These are phyloP conservation scores for Adansonia grandidieri DNA, from an alignment of 441 rosid genomes.

Conservation along the genomic window DNA sequence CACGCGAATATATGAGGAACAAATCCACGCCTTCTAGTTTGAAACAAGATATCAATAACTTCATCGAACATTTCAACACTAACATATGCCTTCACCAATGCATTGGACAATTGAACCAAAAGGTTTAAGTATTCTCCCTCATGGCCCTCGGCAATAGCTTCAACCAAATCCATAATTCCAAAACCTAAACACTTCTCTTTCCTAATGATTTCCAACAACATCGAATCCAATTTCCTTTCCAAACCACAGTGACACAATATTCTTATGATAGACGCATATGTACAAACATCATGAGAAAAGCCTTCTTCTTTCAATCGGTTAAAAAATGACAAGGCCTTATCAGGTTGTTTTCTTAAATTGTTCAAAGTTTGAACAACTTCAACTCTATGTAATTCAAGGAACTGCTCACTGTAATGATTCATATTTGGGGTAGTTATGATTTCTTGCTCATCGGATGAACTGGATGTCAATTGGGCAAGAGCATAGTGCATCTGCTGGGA, in stretches of 20 bases:
- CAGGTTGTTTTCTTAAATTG: constrained; percentile 33
- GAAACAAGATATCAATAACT: constrained; percentile 55
- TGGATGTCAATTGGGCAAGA: constrained; percentile 28
- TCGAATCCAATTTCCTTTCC: constrained; percentile 44
- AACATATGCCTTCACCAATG: constrained; percentile 60
- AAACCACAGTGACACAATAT: constrained; percentile 49
- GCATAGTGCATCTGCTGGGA: constrained; percentile 25
- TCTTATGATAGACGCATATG: constrained; percentile 55
- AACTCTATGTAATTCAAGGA: constrained; percentile 30
- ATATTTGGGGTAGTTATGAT: constrained; percentile 24
- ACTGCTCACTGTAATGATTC: constrained; percentile 22
- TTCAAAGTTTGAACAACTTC: constrained; percentile 32
- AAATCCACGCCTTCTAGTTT: constrained; percentile 40
- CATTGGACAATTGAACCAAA: constrained; percentile 42
- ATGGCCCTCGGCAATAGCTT: constrained; percentile 33
- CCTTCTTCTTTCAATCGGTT: constrained; percentile 38
- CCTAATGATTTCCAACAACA: constrained; percentile 47
- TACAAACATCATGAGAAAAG: constrained; percentile 43
- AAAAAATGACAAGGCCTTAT: constrained; percentile 46
- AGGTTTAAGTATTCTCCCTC: constrained; percentile 29
- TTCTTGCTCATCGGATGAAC: constrained; percentile 32
- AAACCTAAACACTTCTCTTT: constrained; percentile 39
- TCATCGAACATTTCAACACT: constrained; percentile 60
- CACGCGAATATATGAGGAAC: constrained; percentile 50
- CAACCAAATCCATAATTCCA: constrained; percentile 48